A percentile compares a stretch with the other conserved stretches of the same genome.
These are phyloP conservation scores for Arthrobotrys conoides DNA, from an alignment of 2,329 filamentous ascomycete species.

Conservation along the genomic window DNA sequence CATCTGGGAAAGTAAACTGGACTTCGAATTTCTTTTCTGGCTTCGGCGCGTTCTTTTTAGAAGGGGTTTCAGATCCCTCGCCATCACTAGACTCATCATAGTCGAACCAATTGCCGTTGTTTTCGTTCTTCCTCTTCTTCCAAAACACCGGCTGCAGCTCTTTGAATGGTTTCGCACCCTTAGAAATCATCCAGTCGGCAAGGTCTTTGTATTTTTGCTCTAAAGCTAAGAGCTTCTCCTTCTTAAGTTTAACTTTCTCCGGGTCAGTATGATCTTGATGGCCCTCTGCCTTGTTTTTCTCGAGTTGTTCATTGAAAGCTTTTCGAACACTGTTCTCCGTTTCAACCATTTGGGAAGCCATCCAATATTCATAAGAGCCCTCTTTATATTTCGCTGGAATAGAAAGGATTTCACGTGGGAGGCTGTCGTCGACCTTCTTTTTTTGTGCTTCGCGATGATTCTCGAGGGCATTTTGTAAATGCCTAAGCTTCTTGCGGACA, in stretches of 20 bases:
- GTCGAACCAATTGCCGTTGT: slow-evolving; percentile 55
- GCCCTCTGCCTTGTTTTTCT: slow-evolving; percentile 52
- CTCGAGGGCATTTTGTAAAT: slow-evolving; percentile 20
- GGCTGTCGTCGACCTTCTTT: slow-evolving; percentile 66
- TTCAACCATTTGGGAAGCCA: slow-evolving; percentile 66
- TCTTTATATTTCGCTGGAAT: slow-evolving; percentile 31
- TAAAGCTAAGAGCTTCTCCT: slow-evolving; percentile 72
- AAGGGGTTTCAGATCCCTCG: slow-evolving; percentile 63
- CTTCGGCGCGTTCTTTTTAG: slow-evolving; percentile 10
- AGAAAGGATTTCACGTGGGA: slow-evolving; percentile 36
- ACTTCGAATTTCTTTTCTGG: slow-evolving; percentile 41
- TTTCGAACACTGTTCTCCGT: slow-evolving; percentile 64
- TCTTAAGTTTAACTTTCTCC: slow-evolving; percentile 61
- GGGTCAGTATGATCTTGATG: slow-evolving; percentile 60
- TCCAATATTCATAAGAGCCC: slow-evolving; percentile 62
- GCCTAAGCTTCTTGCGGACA: slow-evolving; percentile 26
- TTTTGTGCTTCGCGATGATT: slow-evolving; percentile 64
- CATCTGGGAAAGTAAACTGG: slow-evolving; percentile 59
- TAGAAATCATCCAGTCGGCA: slow-evolving; percentile 64
- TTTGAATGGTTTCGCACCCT: slow-evolving; percentile 77
- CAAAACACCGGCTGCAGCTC: slow-evolving; percentile 74
- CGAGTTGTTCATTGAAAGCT: slow-evolving; percentile 61
- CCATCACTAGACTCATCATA: slow-evolving; percentile 60
- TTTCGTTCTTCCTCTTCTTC: slow-evolving; percentile 29
- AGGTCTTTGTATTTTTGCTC: slow-evolving; percentile 61